Evolutionary conservation across 2,329 filamentous ascomycete species (phyloP).

Genomic region (Exophiala sp.): DNA sequence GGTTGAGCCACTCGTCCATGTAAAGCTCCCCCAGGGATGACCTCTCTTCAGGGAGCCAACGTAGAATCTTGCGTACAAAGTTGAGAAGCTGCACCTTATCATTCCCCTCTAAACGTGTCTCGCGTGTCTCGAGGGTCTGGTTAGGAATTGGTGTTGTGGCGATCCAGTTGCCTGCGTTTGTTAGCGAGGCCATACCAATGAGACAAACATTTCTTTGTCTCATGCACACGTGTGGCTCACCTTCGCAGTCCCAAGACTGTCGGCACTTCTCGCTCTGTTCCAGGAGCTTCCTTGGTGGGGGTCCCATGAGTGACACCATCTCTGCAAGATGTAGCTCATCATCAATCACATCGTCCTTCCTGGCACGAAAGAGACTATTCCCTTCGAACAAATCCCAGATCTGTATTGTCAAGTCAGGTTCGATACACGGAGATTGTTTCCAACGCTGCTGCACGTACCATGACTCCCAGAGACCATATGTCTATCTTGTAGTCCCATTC

Average conservation of each 20-base stretch:
- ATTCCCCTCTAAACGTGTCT: background rate
- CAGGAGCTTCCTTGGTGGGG: conserved; percentile 16
- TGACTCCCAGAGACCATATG: conserved; percentile 32
- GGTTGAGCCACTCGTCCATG: conserved; percentile 2
- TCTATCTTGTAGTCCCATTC: conserved; percentile 31
- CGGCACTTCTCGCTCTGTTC: conserved; percentile 12
- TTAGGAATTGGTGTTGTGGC: conserved; percentile 1
- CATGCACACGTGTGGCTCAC: background rate
- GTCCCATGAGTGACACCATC: conserved; percentile 22
- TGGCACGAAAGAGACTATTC: conserved; percentile 15
- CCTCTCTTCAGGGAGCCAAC: conserved; percentile 29
- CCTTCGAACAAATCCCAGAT: conserved; percentile 24
- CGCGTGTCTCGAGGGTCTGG: conserved; percentile 1
- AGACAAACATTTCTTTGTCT: background rate
- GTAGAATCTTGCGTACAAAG: conserved; percentile 15
- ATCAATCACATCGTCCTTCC: conserved; percentile 14
- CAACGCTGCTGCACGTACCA: conserved; percentile 23
- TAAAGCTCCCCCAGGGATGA: conserved; percentile 29
- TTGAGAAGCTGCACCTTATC: conserved; percentile 14
- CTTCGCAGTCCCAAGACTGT: conserved; percentile 13
- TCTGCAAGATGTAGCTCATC: conserved; percentile 23
- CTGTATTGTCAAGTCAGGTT: background rate
- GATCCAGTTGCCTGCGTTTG: background rate
- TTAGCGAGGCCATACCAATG: background rate
- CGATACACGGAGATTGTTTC: background rate